Evolutionary conservation across 306 rosid genomes (phyloP), one percentile per base, ranked within the genome.

Genomic region (Calophaca sinica): DNA sequence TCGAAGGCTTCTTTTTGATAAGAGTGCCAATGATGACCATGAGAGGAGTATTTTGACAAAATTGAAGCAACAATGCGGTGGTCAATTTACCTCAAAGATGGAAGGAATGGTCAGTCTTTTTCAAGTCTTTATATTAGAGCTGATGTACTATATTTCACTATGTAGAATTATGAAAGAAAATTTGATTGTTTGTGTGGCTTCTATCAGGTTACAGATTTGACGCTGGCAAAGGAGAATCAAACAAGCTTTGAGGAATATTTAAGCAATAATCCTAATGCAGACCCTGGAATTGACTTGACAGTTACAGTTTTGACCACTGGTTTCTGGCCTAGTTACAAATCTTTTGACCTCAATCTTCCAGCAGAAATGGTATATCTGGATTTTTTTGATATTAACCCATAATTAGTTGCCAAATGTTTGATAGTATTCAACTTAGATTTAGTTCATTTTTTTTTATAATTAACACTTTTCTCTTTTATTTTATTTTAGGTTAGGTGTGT

Each of bases 281-380:
- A 86, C 72, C 92, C 97, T 9, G 97, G 97, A 70, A 86, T 94
- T 73, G 97, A 91, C 77, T 85, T 94, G 83, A 87, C 97, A 3
- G 98, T 91, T 64, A 94, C 97, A 20, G 97, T 94, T 67, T 85
- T 94, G 80, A 94, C 98, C 28, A 89, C 97, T 48, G 97, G 97
- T 15, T 91, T 87, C 79, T 94, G 98, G 98, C 98, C 98, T 71
- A 94, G 97, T 77, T 94, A 94, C 79, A 94, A 94, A 79, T 94
- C 97, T 15, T 94, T 88, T 78, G 97, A 94, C 66, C 91, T 94
- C 67, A 94, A 87, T 74, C 96, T 94, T 83, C 98, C 98, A 4
- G 93, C 87, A 29, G 98, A 94, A 78, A 94, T 94, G 98, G 98
- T 91, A 89, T 48, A 13, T 59, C 49, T 48, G 26, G 74, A 35